Evolutionary conservation across 2,329 filamentous ascomycete species (phyloP).

Genomic region (Diaporthe nobilis): DNA sequence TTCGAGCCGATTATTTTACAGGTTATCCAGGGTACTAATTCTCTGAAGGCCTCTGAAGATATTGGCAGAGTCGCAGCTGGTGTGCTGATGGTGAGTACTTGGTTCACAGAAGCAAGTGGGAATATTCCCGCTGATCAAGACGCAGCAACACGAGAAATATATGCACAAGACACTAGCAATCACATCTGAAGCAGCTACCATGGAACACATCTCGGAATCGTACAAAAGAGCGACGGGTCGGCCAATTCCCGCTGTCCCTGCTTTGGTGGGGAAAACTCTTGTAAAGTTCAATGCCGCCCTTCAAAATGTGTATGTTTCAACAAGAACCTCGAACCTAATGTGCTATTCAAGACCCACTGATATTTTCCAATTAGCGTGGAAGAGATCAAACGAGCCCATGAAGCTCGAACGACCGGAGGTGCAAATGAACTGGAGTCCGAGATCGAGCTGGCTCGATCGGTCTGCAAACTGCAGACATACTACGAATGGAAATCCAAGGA

Average conservation of each 20-base stretch:
- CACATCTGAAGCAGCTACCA: constrained; percentile 13
- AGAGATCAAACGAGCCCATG: background rate
- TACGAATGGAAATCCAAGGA: background rate
- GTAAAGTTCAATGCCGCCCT: constrained; percentile 1
- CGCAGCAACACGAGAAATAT: background rate
- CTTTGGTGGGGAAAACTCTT: background rate
- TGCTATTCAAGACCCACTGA: background rate
- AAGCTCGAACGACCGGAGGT: background rate
- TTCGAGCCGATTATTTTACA: rapidly evolving
- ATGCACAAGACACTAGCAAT: background rate
- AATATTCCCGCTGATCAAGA: background rate
- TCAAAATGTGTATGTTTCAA: background rate
- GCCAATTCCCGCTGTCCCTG: constrained; percentile 8
- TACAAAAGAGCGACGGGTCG: background rate
- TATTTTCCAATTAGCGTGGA: background rate
- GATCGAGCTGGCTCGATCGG: background rate
- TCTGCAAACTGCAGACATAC: background rate
- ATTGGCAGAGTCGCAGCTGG: background rate
- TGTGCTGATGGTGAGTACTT: background rate
- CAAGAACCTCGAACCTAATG: rapidly evolving
- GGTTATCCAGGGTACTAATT: rapidly evolving
- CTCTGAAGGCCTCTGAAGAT: constrained; percentile 1
- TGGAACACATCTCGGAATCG: background rate
- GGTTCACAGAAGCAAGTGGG: no score
- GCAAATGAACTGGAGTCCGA: background rate